Evolutionary conservation across 768 basidiomycete genomes (phyloP).

Genomic region (Leucocoprinus leucothites): DNA sequence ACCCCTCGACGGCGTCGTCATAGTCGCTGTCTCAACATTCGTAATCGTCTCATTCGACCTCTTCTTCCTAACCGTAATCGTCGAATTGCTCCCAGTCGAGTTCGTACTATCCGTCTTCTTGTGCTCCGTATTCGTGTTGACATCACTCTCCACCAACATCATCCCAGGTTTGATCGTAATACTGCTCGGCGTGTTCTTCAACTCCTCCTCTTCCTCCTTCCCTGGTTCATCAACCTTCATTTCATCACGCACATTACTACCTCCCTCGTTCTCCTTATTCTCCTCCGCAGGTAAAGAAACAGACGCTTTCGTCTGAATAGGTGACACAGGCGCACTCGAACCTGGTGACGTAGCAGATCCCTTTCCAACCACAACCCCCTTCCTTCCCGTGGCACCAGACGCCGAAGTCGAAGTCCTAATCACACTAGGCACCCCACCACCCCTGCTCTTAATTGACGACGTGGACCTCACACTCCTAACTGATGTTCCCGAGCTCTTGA

Average conservation of each 20-base stretch:
- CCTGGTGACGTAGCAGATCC: neutral
- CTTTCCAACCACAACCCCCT: no score
- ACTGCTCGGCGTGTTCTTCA: constrained; percentile 19
- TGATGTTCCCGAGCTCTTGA: neutral
- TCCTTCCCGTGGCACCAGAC: no score
- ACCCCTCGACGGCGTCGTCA: constrained; percentile 9
- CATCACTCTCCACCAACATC: neutral
- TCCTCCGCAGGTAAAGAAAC: constrained; percentile 12
- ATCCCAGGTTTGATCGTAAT: constrained; percentile 15
- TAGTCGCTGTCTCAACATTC: constrained; percentile 22
- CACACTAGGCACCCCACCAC: no score
- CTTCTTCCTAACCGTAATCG: constrained; percentile 35
- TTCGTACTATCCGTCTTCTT: constrained; percentile 43
- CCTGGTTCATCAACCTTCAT: no score
- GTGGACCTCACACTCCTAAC: constrained; percentile 8
- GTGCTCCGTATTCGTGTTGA: constrained; percentile 32
- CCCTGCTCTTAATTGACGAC: constrained; percentile 11
- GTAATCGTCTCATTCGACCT: constrained; percentile 48
- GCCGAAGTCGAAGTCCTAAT: no score
- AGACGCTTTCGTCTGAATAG: constrained; percentile 1
- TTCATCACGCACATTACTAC: no score
- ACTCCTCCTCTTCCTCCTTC: no score
- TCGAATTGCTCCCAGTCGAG: constrained; percentile 40
- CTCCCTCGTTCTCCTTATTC: constrained; percentile 19
- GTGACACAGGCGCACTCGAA: constrained; percentile 10